Evolutionary conservation across 2,329 filamentous ascomycete species (phyloP), one percentile per base, ranked within the genome.

Genomic region (Colletotrichum lentis): DNA sequence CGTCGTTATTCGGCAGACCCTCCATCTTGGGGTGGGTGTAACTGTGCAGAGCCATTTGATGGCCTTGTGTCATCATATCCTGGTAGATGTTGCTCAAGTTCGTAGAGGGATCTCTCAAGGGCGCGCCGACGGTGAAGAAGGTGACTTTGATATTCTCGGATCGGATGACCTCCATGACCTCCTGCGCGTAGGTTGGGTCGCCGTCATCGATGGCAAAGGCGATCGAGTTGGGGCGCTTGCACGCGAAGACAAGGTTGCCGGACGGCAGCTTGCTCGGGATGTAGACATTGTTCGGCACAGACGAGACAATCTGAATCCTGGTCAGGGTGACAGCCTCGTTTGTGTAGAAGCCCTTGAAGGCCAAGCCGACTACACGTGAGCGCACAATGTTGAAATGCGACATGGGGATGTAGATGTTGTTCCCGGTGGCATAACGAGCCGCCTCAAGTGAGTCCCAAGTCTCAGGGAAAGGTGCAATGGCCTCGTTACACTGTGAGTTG

Each of bases 121-220:
- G 87, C 1, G 84, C 82, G 6, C 89, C 89, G 47, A 91, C 88
- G 47, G 88, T 90, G 79, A 92, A 92, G 78, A 92, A 92, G 3
- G 90, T 92, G 5, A 90, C 89, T 71, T 87, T 84, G 73, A 91
- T 88, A 64, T 81, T 76, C 62, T 88, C 89, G 16, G 85, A 84
- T 24, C 86, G 83, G 72, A 92, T 81, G 58, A 89, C 86, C 76
- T 88, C 84, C 3, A 88, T 88, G 64, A 85, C 83, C 44, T 71
- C 61, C 22, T 68, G 71, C 6, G 72, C 72, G 50, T 69, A 73
- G 54, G 79, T 73, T 57, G 89, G 89, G 62, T 85, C 81, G 31
- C 89, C 90, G 75, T 92, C 90, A 73, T 91, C 90, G 70, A 92
- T 91, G 55, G 89, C 89, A 76, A 92, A 91, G 1, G 90, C 90